Base-by-base conservation (phyloP, 2,329 filamentous ascomycete species). In the Cordyceps cateniannulata region DNA sequence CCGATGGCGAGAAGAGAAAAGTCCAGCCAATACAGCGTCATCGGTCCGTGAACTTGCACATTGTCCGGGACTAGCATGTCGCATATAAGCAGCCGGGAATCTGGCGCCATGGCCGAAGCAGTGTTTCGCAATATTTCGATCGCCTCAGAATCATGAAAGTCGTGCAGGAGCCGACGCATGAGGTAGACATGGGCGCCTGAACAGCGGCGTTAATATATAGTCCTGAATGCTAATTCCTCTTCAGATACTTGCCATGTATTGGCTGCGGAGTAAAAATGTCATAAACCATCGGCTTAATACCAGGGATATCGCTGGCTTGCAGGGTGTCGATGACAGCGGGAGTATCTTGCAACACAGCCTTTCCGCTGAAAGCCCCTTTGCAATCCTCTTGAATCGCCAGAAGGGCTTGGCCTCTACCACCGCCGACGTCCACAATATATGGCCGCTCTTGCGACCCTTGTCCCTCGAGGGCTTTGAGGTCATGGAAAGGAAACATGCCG, bases 401-500 rank as follows among this genome's bases (percentile, higher is more conserved):
- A 5, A 50, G 48, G 7, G 48, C 48, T 53, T 73, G 70, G 1
- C 70, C 71, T 20, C 69, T 65, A 1, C 71, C 71, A 0, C 69
- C 70, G 4, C 68, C 71, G 0, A 73, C 66, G 40, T 73, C 71
- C 14, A 73, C 70, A 16, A 73, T 58, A 51, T 68, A 71, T 1
- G 70, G 63, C 3, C 71, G 65, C 20, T 68, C 65, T 66, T 62
- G 24, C 69, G 63, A 3, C 72, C 70, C 25, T 69, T 66, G 2
- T 68, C 66, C 53, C 25, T n/a, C 25, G n/a, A 45, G 42, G 18
- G 27, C 48, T 20, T 67, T 68, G 3, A 73, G 63, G 2, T 69
- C 66, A 1, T 63, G 61, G 54, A 72, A 73, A 1, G 70, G 72
- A n/a, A 73, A 74, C 72, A 73, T 74, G 54, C 71, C 72, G 3